Conservation (phyloP, 805 yeast genomes). For the Pichia rugopelliculosa region DNA sequence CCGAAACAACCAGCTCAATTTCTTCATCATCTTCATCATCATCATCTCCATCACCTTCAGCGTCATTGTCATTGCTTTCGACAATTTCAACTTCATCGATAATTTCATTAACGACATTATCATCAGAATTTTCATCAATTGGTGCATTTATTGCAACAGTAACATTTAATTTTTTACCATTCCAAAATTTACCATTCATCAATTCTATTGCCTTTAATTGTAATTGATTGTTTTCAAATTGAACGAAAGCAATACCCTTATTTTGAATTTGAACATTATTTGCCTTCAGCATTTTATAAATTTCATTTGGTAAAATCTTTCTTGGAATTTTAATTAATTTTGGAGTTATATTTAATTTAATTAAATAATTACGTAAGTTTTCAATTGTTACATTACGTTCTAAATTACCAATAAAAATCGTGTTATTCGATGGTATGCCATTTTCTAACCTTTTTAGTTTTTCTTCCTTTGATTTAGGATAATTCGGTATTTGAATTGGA, state of each 20-base stretch:
- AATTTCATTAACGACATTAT: not conserved
- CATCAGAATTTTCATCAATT: slow-evolving; percentile 14
- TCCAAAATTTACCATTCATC: slow-evolving; percentile 57
- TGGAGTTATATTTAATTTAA: slow-evolving; percentile 37
- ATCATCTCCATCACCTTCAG: not conserved
- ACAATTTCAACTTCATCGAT: not conserved
- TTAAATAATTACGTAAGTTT: slow-evolving; percentile 38
- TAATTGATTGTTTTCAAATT: slow-evolving; percentile 38
- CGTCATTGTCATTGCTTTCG: not conserved
- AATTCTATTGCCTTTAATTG: slow-evolving; percentile 48
- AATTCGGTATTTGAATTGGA: not conserved
- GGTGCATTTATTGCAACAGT: slow-evolving; percentile 64
- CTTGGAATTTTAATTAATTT: slow-evolving; percentile 55
- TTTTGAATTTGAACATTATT: slow-evolving; percentile 42
- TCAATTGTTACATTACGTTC: slow-evolving; percentile 43
- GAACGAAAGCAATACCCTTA: slow-evolving; percentile 61
- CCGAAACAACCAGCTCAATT: slow-evolving; percentile 10
- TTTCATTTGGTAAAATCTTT: slow-evolving; percentile 36
- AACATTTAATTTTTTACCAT: slow-evolving; percentile 59
- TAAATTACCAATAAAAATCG: slow-evolving; percentile 56
- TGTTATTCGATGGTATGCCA: slow-evolving; percentile 48
- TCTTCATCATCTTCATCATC: slow-evolving; percentile 10
- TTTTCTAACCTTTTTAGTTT: slow-evolving; percentile 31
- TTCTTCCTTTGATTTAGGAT: slow-evolving; percentile 22
- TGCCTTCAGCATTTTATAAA: slow-evolving; percentile 37